Evolutionary conservation across 1,139 yeast species (phyloP).

Genomic region (Eremothecium gossypii): DNA sequence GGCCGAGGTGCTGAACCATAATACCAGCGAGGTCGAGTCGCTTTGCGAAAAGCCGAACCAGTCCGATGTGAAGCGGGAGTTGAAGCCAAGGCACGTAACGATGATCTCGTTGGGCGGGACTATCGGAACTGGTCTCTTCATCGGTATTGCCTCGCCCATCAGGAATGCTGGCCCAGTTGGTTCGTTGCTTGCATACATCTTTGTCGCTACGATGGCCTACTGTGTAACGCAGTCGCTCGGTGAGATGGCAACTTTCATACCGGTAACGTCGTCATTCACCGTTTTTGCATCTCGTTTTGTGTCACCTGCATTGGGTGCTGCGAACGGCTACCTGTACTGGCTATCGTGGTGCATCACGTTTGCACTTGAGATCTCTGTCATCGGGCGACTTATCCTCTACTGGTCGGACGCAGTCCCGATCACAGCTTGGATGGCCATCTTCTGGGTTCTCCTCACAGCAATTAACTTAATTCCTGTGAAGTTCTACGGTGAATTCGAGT

Average conservation of each 20-base stretch:
- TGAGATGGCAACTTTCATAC: conserved; percentile 68
- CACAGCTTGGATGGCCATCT: conserved; percentile 61
- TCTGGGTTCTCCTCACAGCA: conserved; percentile 45
- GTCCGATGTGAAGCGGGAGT: conserved; percentile 37
- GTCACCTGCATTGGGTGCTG: conserved; percentile 56
- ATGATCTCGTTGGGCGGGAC: conserved; percentile 65
- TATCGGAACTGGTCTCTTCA: conserved; percentile 58
- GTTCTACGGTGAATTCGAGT: conserved; percentile 62
- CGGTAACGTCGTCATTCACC: conserved; percentile 58
- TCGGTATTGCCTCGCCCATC: conserved; percentile 48
- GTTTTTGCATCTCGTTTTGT: conserved; percentile 50
- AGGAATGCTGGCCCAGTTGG: conserved; percentile 64
- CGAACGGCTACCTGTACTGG: conserved; percentile 82
- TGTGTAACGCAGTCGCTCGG: conserved; percentile 63
- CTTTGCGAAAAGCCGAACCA: background rate
- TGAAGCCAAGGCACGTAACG: conserved; percentile 51
- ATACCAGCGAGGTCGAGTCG: conserved; percentile 1
- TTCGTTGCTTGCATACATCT: conserved; percentile 52
- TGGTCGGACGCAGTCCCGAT: conserved; percentile 74
- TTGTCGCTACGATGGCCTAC: conserved; percentile 58
- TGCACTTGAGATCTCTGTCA: conserved; percentile 75
- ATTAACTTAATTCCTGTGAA: conserved; percentile 55
- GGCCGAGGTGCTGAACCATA: background rate
- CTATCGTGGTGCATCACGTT: conserved; percentile 81
- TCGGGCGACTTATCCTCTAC: conserved; percentile 65